A percentile compares a stretch with the other conserved stretches of the same genome.
phyloP scores from a whole-genome alignment of 129 eudicot genomes.

The Kitagawia praeruptora region DNA sequence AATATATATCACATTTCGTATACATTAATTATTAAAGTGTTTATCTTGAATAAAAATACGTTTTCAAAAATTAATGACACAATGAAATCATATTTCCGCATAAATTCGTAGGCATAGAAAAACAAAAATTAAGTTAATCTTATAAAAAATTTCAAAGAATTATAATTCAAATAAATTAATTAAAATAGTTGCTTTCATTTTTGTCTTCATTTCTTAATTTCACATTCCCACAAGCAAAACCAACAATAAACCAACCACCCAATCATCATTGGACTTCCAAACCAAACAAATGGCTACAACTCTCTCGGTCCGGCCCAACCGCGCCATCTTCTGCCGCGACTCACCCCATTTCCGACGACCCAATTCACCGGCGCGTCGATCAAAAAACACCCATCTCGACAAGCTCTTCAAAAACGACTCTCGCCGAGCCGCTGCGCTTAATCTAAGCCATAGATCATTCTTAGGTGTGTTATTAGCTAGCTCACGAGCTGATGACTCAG shows the following conservation, averaged over 20 bases:
- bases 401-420: conserved; percentile 12
- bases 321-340: conserved; percentile 36
- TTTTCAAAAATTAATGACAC: too few species aligned
- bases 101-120: too few species aligned
- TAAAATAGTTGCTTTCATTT: background rate
- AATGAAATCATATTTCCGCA: too few species aligned
- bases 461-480: conserved; percentile 39
- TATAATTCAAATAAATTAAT: too few species aligned
- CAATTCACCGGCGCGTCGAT: conserved; percentile 11
- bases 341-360: conserved; percentile 27
- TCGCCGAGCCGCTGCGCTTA: conserved; percentile 4
- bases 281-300: conserved; percentile 55
- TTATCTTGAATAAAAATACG: too few species aligned
- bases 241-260: background rate
- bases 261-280: background rate
- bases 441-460: conserved; percentile 10
- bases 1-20: too few species aligned
- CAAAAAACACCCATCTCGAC: conserved; percentile 13
- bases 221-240: background rate
- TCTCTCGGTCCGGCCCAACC: conserved; percentile 63
- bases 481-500: conserved; percentile 72
- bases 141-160: too few species aligned
- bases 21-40: too few species aligned
- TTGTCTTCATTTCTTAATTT: background rate
- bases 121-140: too few species aligned